Evolutionary conservation across 2,329 filamentous ascomycete genomes (phyloP).

Genomic region (Colletotrichum costaricense): DNA sequence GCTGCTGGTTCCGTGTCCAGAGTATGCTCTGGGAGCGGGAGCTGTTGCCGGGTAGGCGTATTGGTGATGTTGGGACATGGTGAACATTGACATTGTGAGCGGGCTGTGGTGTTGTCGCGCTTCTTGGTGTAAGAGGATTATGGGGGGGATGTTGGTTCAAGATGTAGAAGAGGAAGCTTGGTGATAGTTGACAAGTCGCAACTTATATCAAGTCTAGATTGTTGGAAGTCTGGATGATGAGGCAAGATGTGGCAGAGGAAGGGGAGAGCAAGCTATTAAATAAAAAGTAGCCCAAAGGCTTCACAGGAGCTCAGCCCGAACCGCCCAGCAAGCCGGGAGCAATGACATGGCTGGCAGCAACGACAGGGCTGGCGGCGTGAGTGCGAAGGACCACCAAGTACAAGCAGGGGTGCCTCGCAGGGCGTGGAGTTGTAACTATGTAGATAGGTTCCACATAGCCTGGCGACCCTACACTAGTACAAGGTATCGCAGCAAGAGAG

Average conservation of each 20-base stretch:
- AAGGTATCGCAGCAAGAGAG: slow-evolving; percentile 1
- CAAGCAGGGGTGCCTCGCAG: slow-evolving; percentile 10
- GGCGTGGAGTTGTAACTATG: slow-evolving; percentile 4
- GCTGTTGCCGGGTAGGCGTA: slow-evolving; percentile 52
- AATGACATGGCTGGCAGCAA: slow-evolving; percentile 25
- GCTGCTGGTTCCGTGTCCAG: slow-evolving; percentile 84
- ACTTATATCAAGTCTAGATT: neutral
- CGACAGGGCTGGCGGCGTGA: slow-evolving; percentile 27
- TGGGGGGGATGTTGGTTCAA: neutral
- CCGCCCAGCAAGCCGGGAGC: slow-evolving; percentile 19
- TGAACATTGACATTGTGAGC: slow-evolving; percentile 50
- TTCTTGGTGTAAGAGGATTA: neutral
- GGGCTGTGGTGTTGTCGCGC: neutral
- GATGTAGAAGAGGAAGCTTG: neutral
- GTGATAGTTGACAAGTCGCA: neutral
- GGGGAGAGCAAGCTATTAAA: slow-evolving; percentile 33
- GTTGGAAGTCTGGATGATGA: slow-evolving; percentile 3
- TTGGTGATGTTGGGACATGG: slow-evolving; percentile 55
- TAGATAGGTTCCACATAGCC: slow-evolving; percentile 6
- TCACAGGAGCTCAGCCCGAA: slow-evolving; percentile 15
- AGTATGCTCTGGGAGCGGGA: slow-evolving; percentile 72
- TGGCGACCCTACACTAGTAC: neutral
- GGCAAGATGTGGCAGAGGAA: slow-evolving; percentile 2
- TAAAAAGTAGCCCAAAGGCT: slow-evolving; percentile 29
- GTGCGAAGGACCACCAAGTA: neutral